Conservation (phyloP, 1,139 yeast genomes). For the Diutina ranongensis region DNA sequence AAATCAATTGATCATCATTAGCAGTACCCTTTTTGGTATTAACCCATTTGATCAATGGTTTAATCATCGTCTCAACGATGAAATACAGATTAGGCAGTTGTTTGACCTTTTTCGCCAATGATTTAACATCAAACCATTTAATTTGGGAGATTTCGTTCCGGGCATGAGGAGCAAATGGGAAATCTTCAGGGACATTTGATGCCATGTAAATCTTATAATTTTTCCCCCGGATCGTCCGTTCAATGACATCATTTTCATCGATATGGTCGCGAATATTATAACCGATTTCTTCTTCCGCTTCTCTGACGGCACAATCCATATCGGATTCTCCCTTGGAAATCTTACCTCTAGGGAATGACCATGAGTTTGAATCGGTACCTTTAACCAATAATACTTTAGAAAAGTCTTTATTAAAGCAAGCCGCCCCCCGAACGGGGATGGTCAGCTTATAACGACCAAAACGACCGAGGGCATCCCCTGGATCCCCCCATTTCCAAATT, state of each 20-base stretch:
- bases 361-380: conserved; percentile 71
- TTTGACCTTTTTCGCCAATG: conserved; percentile 24
- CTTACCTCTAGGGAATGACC: conserved; percentile 98
- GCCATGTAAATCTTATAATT: conserved; percentile 77
- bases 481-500: conserved; percentile 79
- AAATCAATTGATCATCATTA: conserved; percentile 43
- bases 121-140: conserved; percentile 33
- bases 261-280: conserved; percentile 64
- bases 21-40: conserved; percentile 36
- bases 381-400: conserved; percentile 69
- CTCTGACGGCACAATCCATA: conserved; percentile 87
- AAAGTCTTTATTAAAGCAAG: conserved; percentile 63
- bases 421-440: conserved; percentile 96
- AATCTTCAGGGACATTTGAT: conserved; percentile 68
- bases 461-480: conserved; percentile 57
- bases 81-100: conserved; percentile 39
- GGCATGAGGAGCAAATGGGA: conserved; percentile 64
- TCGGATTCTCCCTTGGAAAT: conserved; percentile 90
- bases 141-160: conserved; percentile 71
- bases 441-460: conserved; percentile 81
- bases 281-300: conserved; percentile 92
- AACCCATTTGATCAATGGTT: conserved; percentile 49
- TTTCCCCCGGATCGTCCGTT: conserved; percentile 73
- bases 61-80: conserved; percentile 47
- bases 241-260: conserved; percentile 62